phyloP scores from a whole-genome alignment of 352 stramenopile genomes.

The Phytophthora chlamydospora region DNA sequence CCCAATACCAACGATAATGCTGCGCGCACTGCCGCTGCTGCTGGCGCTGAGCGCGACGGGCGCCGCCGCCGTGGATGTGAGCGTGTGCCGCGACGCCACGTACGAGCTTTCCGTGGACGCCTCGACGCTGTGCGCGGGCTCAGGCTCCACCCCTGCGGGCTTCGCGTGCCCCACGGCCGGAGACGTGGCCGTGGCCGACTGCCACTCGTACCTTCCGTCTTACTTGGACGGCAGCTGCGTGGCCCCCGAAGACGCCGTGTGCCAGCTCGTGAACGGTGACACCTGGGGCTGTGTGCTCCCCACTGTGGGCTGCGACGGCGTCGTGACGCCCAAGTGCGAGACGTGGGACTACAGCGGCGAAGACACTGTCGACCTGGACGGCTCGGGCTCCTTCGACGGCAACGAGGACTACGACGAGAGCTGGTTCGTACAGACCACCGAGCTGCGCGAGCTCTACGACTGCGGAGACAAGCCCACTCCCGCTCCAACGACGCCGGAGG shows the following conservation, averaged over 20 bases:
- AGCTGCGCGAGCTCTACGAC: slow-evolving; percentile 38
- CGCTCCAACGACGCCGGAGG: slow-evolving; percentile 28
- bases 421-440: slow-evolving; percentile 44
- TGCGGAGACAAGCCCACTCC: slow-evolving; percentile 39
- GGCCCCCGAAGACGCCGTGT: slow-evolving; percentile 45
- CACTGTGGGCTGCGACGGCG: slow-evolving; percentile 33
- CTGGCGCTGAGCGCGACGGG: slow-evolving; percentile 11
- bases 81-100: slow-evolving; percentile 54
- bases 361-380: slow-evolving; percentile 33
- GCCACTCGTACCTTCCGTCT: slow-evolving; percentile 46
- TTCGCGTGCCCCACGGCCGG: slow-evolving; percentile 40
- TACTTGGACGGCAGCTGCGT: slow-evolving; percentile 35
- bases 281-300: slow-evolving; percentile 58
- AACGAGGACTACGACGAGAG: slow-evolving; percentile 40
- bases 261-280: slow-evolving; percentile 34
- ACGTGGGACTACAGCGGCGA: slow-evolving; percentile 40
- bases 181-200: slow-evolving; percentile 42
- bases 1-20: slow-evolving; percentile 20
- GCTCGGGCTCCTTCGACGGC: slow-evolving; percentile 31
- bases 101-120: slow-evolving; percentile 38
- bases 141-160: slow-evolving; percentile 33
- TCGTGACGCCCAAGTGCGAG: slow-evolving; percentile 27
- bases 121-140: slow-evolving; percentile 40
- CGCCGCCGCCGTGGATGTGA: slow-evolving; percentile 35
- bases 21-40: slow-evolving; percentile 14